Base-by-base conservation (phyloP, 768 basidiomycete species). In the Exidia glandulosa region DNA sequence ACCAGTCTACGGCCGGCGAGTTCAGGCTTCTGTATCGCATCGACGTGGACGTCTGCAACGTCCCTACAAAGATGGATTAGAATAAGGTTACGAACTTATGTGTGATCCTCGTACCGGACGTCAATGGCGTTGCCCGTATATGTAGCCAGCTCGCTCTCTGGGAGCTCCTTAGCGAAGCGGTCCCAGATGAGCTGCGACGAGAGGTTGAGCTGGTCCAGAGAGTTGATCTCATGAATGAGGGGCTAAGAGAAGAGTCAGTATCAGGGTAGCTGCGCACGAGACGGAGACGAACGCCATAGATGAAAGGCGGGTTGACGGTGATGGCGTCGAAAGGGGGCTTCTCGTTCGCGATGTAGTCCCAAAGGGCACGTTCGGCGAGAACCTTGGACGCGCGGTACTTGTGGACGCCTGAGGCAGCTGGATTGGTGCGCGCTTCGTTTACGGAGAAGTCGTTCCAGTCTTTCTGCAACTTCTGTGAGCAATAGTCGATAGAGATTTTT, bases 261-360 rank as follows among this genome's bases (percentile, higher is more conserved):
- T 12, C 25, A 31, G 25, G 25, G 32, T 48, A n/a, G 19, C 29
- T 19, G 27, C 57, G 19, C 10, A n/a, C 19, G 27, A 58, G 55
- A 60, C 25, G 10, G 29, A 5, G 3, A 58, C 55, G 13, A 32
- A 60, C 52, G 10, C 56, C 60, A 25, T 62, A 65, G 30, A 65
- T 34, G 59, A 71, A 80, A 12, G 84, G 81, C 25, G 84, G 84
- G 64, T 80, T 80, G 36, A 85, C 61, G 9, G 77, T 76, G 1
- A 75, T 72, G 25, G 86, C 63, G 62, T 84, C 84, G 79, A 79
- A 84, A 2, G 67, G 61, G 29, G 81, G 66, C 41, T 72, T 67
- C 13, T 41, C 55, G 59, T 80, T 78, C 19, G 61, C 19, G 50
- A 70, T 31, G 57, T 67, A 71, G 32, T 65, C 37, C 71, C 70